A percentile compares a stretch with the other conserved stretches of the same genome.
Evolutionary conservation across 1,284 basidiomycete species (phyloP).

Genomic region (Pholiota adiposa): DNA sequence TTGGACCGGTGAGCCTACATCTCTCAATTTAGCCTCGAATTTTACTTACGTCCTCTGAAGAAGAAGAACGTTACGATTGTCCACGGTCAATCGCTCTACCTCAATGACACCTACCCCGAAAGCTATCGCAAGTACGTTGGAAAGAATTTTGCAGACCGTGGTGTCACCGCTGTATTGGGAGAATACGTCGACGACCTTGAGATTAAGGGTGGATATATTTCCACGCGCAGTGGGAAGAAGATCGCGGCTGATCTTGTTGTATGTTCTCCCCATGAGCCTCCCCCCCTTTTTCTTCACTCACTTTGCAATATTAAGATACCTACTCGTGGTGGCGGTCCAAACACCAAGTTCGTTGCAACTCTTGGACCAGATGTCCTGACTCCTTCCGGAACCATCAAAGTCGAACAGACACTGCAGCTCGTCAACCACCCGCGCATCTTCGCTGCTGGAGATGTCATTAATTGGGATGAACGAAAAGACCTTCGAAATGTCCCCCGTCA

Average conservation of each 20-base stretch:
- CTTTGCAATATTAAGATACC: slow-evolving; percentile 42
- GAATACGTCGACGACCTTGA: slow-evolving; percentile 57
- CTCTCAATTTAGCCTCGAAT: neutral
- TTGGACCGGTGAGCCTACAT: slow-evolving; percentile 44
- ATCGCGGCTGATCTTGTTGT: slow-evolving; percentile 65
- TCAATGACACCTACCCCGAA: slow-evolving; percentile 62
- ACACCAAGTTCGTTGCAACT: slow-evolving; percentile 50
- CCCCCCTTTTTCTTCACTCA: slow-evolving; percentile 5
- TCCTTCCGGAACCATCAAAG: slow-evolving; percentile 46
- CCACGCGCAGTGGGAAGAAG: slow-evolving; percentile 55
- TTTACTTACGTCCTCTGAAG: slow-evolving; percentile 32
- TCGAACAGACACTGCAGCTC: slow-evolving; percentile 57
- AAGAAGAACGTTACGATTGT: slow-evolving; percentile 67
- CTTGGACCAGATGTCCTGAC: slow-evolving; percentile 48
- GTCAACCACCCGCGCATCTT: slow-evolving; percentile 52
- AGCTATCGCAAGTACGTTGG: slow-evolving; percentile 56
- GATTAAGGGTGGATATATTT: slow-evolving; percentile 40
- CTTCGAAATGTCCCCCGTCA: slow-evolving; percentile 51
- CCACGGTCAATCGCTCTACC: slow-evolving; percentile 52
- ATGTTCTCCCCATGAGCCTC: slow-evolving; percentile 26
- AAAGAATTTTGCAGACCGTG: slow-evolving; percentile 43
- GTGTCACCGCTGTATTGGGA: slow-evolving; percentile 55
- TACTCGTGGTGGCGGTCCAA: slow-evolving; percentile 51
- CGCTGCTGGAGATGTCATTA: slow-evolving; percentile 62
- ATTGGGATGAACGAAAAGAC: slow-evolving; percentile 64